phyloP scores from a whole-genome alignment of 331 rosid species.

The Rosa hybrid region DNA sequence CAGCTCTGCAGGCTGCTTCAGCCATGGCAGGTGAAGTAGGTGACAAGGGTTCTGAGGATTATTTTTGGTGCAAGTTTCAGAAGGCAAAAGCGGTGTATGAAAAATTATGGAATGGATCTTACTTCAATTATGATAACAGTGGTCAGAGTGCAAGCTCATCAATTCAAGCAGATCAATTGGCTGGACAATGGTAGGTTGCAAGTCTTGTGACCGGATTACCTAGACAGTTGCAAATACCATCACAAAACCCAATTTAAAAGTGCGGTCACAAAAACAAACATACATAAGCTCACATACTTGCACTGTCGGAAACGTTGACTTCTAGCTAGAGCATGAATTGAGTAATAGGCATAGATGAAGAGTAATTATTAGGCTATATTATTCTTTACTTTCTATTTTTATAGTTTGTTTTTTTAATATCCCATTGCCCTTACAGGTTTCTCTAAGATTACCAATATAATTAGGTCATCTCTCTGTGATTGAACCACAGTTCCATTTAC shows the following conservation, averaged over 20 bases:
- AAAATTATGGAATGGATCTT: slow-evolving; percentile 95
- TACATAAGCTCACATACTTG: not conserved
- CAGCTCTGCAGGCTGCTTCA: slow-evolving; percentile 93
- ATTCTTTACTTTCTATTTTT: not conserved
- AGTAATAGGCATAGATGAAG: not conserved
- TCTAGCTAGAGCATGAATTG: not conserved
- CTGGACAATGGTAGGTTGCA: slow-evolving; percentile 78
- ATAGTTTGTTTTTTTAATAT: not conserved
- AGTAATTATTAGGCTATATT: not conserved
- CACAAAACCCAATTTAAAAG: not conserved
- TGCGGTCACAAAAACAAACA: not conserved
- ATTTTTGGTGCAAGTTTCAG: slow-evolving; percentile 78
- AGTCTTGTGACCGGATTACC: slow-evolving; percentile 18
- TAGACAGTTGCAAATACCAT: not conserved
- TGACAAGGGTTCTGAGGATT: slow-evolving; percentile 75
- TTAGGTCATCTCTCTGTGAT: not conserved
- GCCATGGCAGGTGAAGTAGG: slow-evolving; percentile 82
- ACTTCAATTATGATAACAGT: slow-evolving; percentile 82
- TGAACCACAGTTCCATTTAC: not conserved
- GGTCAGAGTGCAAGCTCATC: slow-evolving; percentile 69
- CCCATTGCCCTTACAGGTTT: not conserved
- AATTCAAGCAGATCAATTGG: slow-evolving; percentile 96
- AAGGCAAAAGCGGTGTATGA: slow-evolving; percentile 74
- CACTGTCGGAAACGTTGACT: not conserved
- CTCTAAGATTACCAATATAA: not conserved